Evolutionary conservation across 768 basidiomycete genomes (phyloP).

Genomic region (Suillus spraguei): DNA sequence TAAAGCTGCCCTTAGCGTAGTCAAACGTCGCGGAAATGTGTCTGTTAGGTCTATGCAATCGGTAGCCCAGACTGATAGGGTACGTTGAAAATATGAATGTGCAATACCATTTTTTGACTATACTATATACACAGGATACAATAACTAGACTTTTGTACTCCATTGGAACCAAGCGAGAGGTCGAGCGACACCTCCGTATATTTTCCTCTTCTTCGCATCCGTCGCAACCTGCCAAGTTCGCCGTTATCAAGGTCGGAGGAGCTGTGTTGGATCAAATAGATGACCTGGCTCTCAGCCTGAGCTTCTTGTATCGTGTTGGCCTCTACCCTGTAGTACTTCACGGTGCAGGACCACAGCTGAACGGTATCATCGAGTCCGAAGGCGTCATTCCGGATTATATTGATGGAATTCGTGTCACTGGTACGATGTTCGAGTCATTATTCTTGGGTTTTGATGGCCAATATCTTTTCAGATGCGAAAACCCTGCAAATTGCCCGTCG

Average conservation of each 20-base stretch:
- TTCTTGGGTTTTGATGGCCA: slow-evolving; percentile 5
- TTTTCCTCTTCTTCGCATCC: slow-evolving; percentile 93
- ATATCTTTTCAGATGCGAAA: slow-evolving; percentile 67
- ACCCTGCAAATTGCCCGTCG: slow-evolving; percentile 93
- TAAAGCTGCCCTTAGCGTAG: slow-evolving; percentile 43
- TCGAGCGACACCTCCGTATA: slow-evolving; percentile 97
- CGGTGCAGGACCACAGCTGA: slow-evolving; percentile 94
- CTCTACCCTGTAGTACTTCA: slow-evolving; percentile 98
- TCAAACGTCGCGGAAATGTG: slow-evolving; percentile 39
- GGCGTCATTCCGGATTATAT: slow-evolving; percentile 96
- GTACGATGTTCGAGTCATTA: slow-evolving; percentile 42
- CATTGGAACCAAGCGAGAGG: slow-evolving; percentile 95
- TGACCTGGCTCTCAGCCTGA: slow-evolving; percentile 92
- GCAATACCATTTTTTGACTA: background rate
- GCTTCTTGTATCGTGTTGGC: slow-evolving; percentile 95
- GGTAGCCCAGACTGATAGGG: slow-evolving; percentile 75
- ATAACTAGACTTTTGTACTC: slow-evolving; percentile 97
- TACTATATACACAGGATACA: slow-evolving; percentile 67
- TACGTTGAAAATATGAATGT: slow-evolving; percentile 35
- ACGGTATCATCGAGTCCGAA: slow-evolving; percentile 89
- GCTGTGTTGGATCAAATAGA: slow-evolving; percentile 92
- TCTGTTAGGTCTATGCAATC: slow-evolving; percentile 54
- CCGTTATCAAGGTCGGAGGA: slow-evolving; percentile 98
- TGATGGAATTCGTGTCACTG: slow-evolving; percentile 96
- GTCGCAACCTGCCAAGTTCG: slow-evolving; percentile 91